These are phyloP conservation scores for Xylariaceae sp. DNA, from an alignment of 2,329 filamentous ascomycete genomes.

Conservation along the genomic window DNA sequence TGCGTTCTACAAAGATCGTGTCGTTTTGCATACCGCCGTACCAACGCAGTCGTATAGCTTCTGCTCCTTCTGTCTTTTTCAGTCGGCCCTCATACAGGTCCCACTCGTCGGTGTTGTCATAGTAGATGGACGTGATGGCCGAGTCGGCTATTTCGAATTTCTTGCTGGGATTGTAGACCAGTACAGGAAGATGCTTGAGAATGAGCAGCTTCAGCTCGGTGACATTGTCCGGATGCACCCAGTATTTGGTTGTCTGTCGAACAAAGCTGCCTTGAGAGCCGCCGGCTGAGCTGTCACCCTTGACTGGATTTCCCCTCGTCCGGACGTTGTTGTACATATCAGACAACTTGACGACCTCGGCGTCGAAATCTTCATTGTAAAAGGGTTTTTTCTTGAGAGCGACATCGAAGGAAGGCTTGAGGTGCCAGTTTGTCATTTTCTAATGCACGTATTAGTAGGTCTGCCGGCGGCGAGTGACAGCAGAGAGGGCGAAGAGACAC, in stretches of 20 bases:
- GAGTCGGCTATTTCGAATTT: slow-evolving; percentile 87
- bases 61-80: slow-evolving; percentile 96
- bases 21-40: slow-evolving; percentile 95
- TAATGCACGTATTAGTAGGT: slow-evolving; percentile 28
- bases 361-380: slow-evolving; percentile 98
- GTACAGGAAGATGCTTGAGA: slow-evolving; percentile 89
- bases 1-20: slow-evolving; percentile 93
- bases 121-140: slow-evolving; percentile 98
- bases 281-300: slow-evolving; percentile 85
- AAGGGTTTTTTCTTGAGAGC: slow-evolving; percentile 94
- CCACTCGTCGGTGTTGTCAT: slow-evolving; percentile 90
- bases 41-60: slow-evolving; percentile 93
- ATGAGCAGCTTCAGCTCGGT: slow-evolving; percentile 97
- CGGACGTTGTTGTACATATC: slow-evolving; percentile 92
- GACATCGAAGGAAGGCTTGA: slow-evolving; percentile 92
- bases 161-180: slow-evolving; percentile 96
- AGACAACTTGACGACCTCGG: slow-evolving; percentile 88
- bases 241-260: slow-evolving; percentile 97
- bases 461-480: not conserved
- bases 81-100: slow-evolving; percentile 88
- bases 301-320: slow-evolving; percentile 84
- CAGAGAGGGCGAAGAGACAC: slow-evolving; percentile 25
- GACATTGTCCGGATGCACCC: slow-evolving; percentile 97
- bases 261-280: slow-evolving; percentile 93
- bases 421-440: slow-evolving; percentile 92